These are phyloP conservation scores for Pulveroboletus sp. DNA, from an alignment of 768 basidiomycete genomes.

Conservation along the genomic window DNA sequence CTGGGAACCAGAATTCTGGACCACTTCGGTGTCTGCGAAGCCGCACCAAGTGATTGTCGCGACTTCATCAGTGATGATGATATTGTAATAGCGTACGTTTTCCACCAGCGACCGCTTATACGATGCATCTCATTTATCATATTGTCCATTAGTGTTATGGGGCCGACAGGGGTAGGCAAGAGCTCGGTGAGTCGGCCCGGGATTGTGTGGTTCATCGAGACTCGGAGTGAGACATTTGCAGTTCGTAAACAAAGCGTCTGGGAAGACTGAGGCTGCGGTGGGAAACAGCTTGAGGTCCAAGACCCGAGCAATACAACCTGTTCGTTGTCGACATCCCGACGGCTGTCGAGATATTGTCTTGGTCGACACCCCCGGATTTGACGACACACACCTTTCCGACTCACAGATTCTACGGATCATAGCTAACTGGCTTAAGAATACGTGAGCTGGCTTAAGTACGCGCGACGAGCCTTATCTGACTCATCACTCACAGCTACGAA, in stretches of 20 bases:
- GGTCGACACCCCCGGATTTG: slow-evolving; percentile 19
- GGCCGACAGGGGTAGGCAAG: slow-evolving; percentile 14
- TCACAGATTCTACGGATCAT: slow-evolving; percentile 8
- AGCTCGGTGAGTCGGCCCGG: slow-evolving; percentile 14
- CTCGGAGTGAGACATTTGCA: background rate
- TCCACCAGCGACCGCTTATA: background rate
- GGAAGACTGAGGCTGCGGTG: background rate
- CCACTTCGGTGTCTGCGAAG: background rate
- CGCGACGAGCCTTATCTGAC: background rate
- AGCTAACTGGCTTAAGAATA: slow-evolving; percentile 15
- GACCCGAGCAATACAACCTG: slow-evolving; percentile 3
- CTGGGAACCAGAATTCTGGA: no score
- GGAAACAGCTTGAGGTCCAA: slow-evolving; percentile 3
- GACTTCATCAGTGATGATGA: background rate
- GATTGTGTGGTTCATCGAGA: background rate
- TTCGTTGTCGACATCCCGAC: slow-evolving; percentile 15
- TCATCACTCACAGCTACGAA: slow-evolving; percentile 1
- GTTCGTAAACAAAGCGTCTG: slow-evolving; percentile 14
- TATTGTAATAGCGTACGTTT: slow-evolving; percentile 19
- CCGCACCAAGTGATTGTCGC: background rate
- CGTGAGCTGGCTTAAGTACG: slow-evolving; percentile 3
- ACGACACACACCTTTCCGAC: slow-evolving; percentile 13
- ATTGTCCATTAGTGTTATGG: slow-evolving; percentile 16
- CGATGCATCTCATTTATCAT: background rate
- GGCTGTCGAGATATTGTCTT: slow-evolving; percentile 12